Conservation (phyloP, 345 rosid genomes). For the Brassica nigra region DNA sequence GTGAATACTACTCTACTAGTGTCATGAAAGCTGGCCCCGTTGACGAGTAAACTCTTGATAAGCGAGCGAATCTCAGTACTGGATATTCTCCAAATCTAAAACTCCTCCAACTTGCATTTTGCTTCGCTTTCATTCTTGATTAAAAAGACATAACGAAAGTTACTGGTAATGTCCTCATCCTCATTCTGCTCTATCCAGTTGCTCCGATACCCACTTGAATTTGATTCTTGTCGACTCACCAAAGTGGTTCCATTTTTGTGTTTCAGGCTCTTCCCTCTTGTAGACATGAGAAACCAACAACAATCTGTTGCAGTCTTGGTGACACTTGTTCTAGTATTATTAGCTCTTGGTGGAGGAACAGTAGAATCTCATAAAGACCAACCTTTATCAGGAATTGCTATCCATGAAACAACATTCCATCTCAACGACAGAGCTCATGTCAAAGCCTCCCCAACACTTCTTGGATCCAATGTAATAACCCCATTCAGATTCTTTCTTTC, state of each 20-base stretch:
- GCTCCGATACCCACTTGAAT: background rate
- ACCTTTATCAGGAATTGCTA: constrained; percentile 58
- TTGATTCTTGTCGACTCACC: background rate
- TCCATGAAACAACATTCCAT: constrained; percentile 44
- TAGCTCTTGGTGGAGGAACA: constrained; percentile 32
- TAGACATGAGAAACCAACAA: constrained; percentile 19
- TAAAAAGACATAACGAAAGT: background rate
- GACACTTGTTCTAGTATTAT: constrained; percentile 17
- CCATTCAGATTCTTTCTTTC: background rate
- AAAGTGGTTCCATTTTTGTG: background rate
- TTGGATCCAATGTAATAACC: constrained; percentile 52
- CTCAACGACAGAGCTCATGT: constrained; percentile 49
- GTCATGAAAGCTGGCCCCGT: background rate
- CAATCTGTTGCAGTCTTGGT: constrained; percentile 15
- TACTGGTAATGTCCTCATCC: background rate
- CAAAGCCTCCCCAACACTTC: constrained; percentile 55
- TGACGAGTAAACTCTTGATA: background rate
- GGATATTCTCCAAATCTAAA: background rate
- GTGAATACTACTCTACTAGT: background rate
- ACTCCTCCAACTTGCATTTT: background rate
- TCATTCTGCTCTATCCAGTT: background rate
- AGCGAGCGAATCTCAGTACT: background rate
- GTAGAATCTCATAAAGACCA: constrained; percentile 57
- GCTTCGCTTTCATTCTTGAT: background rate
- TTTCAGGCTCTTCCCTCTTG: background rate